These are phyloP conservation scores for Debaryomycetaceae sp. DNA, from an alignment of 1,139 yeast genomes.

Conservation along the genomic window DNA sequence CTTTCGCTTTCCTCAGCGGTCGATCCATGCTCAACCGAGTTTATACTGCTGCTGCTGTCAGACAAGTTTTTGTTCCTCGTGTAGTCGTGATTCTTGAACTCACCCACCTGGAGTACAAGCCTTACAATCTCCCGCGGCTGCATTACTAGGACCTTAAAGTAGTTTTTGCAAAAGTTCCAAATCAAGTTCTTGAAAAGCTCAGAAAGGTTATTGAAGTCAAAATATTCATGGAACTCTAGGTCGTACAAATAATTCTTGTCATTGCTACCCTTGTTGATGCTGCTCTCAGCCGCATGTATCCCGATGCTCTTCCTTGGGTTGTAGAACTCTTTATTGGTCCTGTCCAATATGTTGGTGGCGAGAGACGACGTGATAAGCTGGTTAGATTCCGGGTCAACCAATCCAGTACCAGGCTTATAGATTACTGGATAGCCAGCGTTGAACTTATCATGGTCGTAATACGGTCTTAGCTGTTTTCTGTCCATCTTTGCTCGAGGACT, in stretches of 20 bases:
- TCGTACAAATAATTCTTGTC: slow-evolving; percentile 56
- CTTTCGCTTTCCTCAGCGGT: slow-evolving; percentile 15
- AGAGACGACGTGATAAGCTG: slow-evolving; percentile 30
- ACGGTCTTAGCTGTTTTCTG: slow-evolving; percentile 51
- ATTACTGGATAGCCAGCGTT: slow-evolving; percentile 64
- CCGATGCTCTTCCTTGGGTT: slow-evolving; percentile 22
- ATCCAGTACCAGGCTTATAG: slow-evolving; percentile 59
- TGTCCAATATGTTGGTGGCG: slow-evolving; percentile 14
- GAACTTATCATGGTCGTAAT: slow-evolving; percentile 68
- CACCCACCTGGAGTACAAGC: slow-evolving; percentile 77
- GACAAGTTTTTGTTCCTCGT: slow-evolving; percentile 5
- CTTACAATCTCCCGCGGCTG: slow-evolving; percentile 91
- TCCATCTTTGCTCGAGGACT: slow-evolving; percentile 6
- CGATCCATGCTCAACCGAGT: slow-evolving; percentile 5
- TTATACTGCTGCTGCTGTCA: slow-evolving; percentile 1
- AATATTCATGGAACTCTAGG: slow-evolving; percentile 64
- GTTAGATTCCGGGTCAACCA: slow-evolving; percentile 40
- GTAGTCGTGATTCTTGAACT: slow-evolving; percentile 29
- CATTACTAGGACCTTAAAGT: slow-evolving; percentile 61
- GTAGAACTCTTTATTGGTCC: slow-evolving; percentile 8
- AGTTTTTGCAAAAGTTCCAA: slow-evolving; percentile 63
- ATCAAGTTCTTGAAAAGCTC: slow-evolving; percentile 53
- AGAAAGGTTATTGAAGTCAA: slow-evolving; percentile 54
- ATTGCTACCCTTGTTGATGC: slow-evolving; percentile 5
- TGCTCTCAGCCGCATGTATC: slow-evolving; percentile 13